Evolutionary conservation across 192 early-diverging fungal species (phyloP), one percentile per base, ranked within the genome.

Genomic region (Oehlia diaphana): DNA sequence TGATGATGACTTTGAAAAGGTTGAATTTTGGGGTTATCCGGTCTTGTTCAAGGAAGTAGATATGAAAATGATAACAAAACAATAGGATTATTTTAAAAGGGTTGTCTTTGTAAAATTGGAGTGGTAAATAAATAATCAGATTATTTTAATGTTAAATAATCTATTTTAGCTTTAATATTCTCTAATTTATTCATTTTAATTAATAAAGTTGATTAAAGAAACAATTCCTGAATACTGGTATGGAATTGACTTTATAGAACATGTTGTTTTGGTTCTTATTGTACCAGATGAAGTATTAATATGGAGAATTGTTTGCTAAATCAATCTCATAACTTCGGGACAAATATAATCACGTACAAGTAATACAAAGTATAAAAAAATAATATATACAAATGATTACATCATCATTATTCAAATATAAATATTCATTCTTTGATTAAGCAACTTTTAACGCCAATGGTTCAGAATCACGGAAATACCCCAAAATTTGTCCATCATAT

Each of bases 361-460:
- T n/a, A n/a, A n/a, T n/a, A n/a, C n/a, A n/a, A n/a, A n/a, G n/a
- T n/a, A n/a, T n/a, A n/a, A n/a, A n/a, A n/a, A n/a, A n/a, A n/a
- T n/a, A n/a, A n/a, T n/a, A n/a, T n/a, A n/a, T n/a, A n/a, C n/a
- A n/a, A n/a, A n/a, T n/a, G n/a, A n/a, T n/a, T n/a, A n/a, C n/a
- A n/a, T n/a, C n/a, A n/a, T n/a, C n/a, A n/a, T n/a, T n/a, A n/a
- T n/a, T n/a, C n/a, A n/a, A n/a, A n/a, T n/a, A n/a, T n/a, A n/a
- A n/a, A 37, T 37, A 31, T 31, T 31, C 28, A 31, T 31, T 9
- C 0, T 2, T 21, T 21, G 33, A 33, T 44, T n/a, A 23, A 72
- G 82, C 86, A 23, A 83, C 83, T 8, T 90, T 88, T 67, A 88
- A 84, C 28, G 88, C 86, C 76, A 87, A 87, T 69, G 87, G 87